Conservation (phyloP, 2,329 filamentous ascomycete species). For the Aspergillus bombycis region DNA sequence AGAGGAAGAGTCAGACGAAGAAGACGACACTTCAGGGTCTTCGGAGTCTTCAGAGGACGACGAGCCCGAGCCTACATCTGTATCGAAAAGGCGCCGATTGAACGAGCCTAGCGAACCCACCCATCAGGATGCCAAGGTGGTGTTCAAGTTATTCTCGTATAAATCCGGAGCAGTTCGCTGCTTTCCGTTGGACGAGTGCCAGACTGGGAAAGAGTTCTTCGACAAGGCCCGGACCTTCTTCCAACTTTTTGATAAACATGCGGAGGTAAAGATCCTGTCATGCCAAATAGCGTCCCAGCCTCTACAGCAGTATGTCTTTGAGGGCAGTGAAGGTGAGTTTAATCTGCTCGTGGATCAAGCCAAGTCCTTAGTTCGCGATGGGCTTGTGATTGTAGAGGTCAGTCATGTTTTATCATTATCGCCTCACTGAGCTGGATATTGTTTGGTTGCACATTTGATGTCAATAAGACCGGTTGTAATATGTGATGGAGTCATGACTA, state of each 20-base stretch:
- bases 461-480: not conserved
- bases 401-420: slow-evolving; percentile 9
- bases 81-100: not conserved
- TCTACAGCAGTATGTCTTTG: slow-evolving; percentile 24
- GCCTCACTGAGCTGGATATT: not conserved
- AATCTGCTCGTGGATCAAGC: slow-evolving; percentile 23
- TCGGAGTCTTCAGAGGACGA: not conserved
- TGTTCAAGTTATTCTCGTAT: slow-evolving; percentile 23
- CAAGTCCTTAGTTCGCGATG: not conserved
- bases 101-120: not conserved
- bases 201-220: slow-evolving; percentile 21
- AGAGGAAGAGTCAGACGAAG: slow-evolving; percentile 7
- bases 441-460: not conserved
- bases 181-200: slow-evolving; percentile 23
- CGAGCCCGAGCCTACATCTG: not conserved
- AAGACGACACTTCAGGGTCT: not conserved
- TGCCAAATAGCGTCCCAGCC: slow-evolving; percentile 17
- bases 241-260: slow-evolving; percentile 8
- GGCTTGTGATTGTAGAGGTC: slow-evolving; percentile 15
- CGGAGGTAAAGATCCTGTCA: slow-evolving; percentile 19
- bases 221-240: slow-evolving; percentile 26
- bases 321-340: slow-evolving; percentile 26
- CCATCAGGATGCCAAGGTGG: not conserved
- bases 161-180: slow-evolving; percentile 15
- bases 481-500: not conserved